Evolutionary conservation across 805 yeast genomes (phyloP).

Genomic region (Kregervanrija pseudodelftensis): DNA sequence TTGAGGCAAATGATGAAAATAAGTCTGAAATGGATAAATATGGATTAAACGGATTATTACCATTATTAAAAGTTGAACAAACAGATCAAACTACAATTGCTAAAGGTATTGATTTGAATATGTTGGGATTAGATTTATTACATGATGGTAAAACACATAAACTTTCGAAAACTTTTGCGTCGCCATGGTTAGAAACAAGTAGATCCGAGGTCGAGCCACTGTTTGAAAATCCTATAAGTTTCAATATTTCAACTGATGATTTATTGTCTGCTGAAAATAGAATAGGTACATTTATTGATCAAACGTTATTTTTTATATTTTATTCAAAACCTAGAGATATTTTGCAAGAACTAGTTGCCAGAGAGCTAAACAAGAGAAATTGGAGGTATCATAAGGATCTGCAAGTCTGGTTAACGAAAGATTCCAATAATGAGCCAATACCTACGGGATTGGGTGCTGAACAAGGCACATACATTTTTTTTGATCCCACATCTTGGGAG

Average conservation of each 20-base stretch:
- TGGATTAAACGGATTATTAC: constrained; percentile 60
- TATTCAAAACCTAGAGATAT: constrained; percentile 91
- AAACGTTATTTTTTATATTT: constrained; percentile 86
- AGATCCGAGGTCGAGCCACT: constrained; percentile 86
- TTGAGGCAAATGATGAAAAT: no score
- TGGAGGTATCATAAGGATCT: constrained; percentile 97
- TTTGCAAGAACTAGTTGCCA: constrained; percentile 87
- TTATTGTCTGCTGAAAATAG: constrained; percentile 28
- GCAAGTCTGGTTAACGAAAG: constrained; percentile 95
- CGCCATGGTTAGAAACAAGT: constrained; percentile 94
- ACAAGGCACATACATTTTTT: constrained; percentile 87
- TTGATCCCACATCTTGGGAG: constrained; percentile 95
- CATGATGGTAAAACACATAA: constrained; percentile 32
- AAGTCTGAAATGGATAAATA: constrained; percentile 45
- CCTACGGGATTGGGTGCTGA: constrained; percentile 78
- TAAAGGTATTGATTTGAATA: constrained; percentile 66
- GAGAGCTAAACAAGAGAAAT: constrained; percentile 83
- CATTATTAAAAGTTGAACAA: constrained; percentile 55
- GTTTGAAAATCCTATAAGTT: constrained; percentile 57
- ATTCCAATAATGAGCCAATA: constrained; percentile 81
- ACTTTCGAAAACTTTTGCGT: constrained; percentile 61
- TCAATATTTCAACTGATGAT: constrained; percentile 24
- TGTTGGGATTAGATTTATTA: constrained; percentile 56
- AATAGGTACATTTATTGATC: constrained; percentile 69
- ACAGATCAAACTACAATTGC: constrained; percentile 60